phyloP scores from a whole-genome alignment of 495 filamentous ascomycete species.

The Astrocystis sublimbata region DNA sequence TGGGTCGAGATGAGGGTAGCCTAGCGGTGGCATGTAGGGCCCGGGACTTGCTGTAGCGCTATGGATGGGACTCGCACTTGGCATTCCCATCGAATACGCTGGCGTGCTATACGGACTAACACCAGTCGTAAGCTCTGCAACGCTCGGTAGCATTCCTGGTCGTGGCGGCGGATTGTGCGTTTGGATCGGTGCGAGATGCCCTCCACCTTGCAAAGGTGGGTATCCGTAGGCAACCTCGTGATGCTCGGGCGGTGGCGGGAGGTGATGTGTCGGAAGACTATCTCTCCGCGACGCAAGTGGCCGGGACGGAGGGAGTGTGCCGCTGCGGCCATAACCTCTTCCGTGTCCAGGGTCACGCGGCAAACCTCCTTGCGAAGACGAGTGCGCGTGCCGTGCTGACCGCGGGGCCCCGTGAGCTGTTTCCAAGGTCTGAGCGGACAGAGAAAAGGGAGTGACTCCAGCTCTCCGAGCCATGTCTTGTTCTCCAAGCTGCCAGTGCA shows the following conservation, averaged over 20 bases:
- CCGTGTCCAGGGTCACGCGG: conserved; percentile 37
- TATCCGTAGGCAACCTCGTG: conserved; percentile 30
- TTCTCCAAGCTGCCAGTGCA: conserved; percentile 97
- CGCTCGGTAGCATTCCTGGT: conserved; percentile 48
- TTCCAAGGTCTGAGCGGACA: conserved; percentile 62
- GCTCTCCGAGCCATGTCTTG: conserved; percentile 87
- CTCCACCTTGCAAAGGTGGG: conserved; percentile 23
- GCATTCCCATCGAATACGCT: conserved; percentile 47
- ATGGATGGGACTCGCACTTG: conserved; percentile 38
- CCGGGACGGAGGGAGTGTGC: conserved; percentile 21
- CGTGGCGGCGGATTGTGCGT: conserved; percentile 30
- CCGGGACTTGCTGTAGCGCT: conserved; percentile 47
- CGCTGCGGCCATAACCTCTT: conserved; percentile 38
- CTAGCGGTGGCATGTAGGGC: conserved; percentile 38
- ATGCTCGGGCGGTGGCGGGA: conserved; percentile 26
- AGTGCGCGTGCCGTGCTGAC: conserved; percentile 43
- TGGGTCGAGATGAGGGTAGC: conserved; percentile 37
- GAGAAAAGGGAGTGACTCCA: conserved; percentile 77
- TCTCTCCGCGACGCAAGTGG: conserved; percentile 47
- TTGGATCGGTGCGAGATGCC: conserved; percentile 48
- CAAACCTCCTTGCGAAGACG: conserved; percentile 50
- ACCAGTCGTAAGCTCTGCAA: conserved; percentile 58
- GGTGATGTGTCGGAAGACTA: conserved; percentile 41
- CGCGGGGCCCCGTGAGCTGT: conserved; percentile 49
- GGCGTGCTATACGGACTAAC: conserved; percentile 55